These are phyloP conservation scores for Kodamaea alishanica DNA, from an alignment of 1,139 yeast genomes.

Conservation along the genomic window DNA sequence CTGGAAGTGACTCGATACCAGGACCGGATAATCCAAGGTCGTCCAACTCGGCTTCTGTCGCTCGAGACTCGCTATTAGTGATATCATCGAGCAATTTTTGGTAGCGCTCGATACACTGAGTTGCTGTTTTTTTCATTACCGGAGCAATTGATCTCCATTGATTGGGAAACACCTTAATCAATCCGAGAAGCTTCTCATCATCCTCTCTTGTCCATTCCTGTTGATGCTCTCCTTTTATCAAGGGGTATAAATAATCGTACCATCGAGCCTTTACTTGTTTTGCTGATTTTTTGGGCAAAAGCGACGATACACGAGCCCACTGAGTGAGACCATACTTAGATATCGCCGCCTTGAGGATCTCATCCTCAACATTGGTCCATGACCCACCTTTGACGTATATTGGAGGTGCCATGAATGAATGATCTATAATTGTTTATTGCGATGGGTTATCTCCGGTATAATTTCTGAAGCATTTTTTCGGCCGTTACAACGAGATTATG, in stretches of 20 bases:
- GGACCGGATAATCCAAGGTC: slow-evolving; percentile 48
- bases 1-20: slow-evolving; percentile 54
- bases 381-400: slow-evolving; percentile 81
- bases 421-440: not conserved
- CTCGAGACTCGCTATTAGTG: slow-evolving; percentile 17
- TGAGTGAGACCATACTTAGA: slow-evolving; percentile 91
- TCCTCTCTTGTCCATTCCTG: slow-evolving; percentile 71
- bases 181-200: slow-evolving; percentile 64
- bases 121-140: slow-evolving; percentile 77
- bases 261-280: slow-evolving; percentile 92
- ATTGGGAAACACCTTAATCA: slow-evolving; percentile 75
- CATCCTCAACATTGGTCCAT: slow-evolving; percentile 92
- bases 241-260: slow-evolving; percentile 85
- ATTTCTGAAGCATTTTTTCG: too few species aligned
- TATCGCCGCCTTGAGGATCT: slow-evolving; percentile 83
- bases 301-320: slow-evolving; percentile 90
- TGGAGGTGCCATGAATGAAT: slow-evolving; percentile 33
- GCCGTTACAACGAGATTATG: too few species aligned
- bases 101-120: slow-evolving; percentile 85
- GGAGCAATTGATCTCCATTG: slow-evolving; percentile 93
- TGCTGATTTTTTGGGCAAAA: slow-evolving; percentile 81
- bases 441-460: too few species aligned
- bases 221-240: slow-evolving; percentile 41
- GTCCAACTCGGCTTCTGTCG: slow-evolving; percentile 17
- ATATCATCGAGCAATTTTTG: slow-evolving; percentile 64